Percentiles rank a stretch among this genome's conserved stretches.
phyloP scores from a whole-genome alignment of 148 eudicot species.

The Euryodendron excelsum region DNA sequence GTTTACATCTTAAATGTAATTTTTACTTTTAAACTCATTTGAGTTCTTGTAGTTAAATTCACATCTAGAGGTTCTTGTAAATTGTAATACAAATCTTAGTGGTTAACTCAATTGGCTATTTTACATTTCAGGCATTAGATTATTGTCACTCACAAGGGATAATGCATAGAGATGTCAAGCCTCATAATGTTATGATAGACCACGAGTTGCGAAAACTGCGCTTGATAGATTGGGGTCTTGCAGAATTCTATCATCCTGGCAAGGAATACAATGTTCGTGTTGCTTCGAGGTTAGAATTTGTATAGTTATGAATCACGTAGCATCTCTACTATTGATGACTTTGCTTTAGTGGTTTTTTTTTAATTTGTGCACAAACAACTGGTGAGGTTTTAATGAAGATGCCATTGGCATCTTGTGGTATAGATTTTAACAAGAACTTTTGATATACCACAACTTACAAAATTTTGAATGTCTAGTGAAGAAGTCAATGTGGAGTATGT shows the following conservation, averaged over 20 bases:
- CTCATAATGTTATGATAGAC: conserved; percentile 97
- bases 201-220: conserved; percentile 90
- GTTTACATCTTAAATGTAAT: too few relatives aligned
- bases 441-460: too few relatives aligned
- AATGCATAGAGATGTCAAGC: conserved; percentile 98
- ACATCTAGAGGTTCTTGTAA: not conserved
- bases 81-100: not conserved
- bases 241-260: conserved; percentile 95
- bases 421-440: not conserved
- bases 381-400: conserved; percentile 2
- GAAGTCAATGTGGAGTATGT: not conserved
- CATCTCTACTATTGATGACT: not conserved
- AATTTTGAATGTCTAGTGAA: too few relatives aligned
- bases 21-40: too few relatives aligned
- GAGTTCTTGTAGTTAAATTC: not conserved
- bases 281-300: conserved; percentile 64
- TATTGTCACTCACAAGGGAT: conserved; percentile 95
- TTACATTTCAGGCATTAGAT: conserved; percentile 67
- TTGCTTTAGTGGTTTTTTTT: not conserved
- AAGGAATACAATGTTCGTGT: conserved; percentile 98
- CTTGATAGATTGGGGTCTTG: conserved; percentile 97
- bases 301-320: not conserved
- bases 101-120: not conserved
- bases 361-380: not conserved
- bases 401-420: not conserved